Evolutionary conservation across 306 rosid species (phyloP).

Genomic region (Cicer bijugum): DNA sequence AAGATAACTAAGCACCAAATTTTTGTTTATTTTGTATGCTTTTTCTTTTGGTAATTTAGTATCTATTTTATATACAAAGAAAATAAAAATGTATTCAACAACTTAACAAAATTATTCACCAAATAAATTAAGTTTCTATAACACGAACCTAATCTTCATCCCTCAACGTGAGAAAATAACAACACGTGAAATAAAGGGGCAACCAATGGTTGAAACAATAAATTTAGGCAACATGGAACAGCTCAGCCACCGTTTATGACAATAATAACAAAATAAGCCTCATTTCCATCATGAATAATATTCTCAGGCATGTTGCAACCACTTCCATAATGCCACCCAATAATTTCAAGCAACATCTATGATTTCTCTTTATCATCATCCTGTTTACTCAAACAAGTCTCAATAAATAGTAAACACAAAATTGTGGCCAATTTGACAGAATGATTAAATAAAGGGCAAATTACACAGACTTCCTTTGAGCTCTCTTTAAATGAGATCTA

Average conservation of each 20-base stretch:
- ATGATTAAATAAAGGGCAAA: conserved; percentile 1
- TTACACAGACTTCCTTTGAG: not conserved
- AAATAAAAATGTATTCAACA: not conserved
- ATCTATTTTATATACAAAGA: conserved; percentile 29
- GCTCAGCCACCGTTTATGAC: conserved; percentile 38
- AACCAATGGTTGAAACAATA: conserved; percentile 24
- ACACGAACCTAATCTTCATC: conserved; percentile 31
- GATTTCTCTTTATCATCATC: conserved; percentile 58
- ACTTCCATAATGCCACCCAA: conserved; percentile 40
- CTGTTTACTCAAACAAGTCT: conserved; percentile 49
- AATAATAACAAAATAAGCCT: conserved; percentile 29
- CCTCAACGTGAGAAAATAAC: conserved; percentile 22
- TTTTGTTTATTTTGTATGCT: not conserved
- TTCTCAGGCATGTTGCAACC: conserved; percentile 42
- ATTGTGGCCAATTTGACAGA: conserved; percentile 3
- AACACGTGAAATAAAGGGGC: conserved; percentile 19
- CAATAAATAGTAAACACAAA: not conserved
- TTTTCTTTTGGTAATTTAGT: not conserved
- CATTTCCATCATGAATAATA: conserved; percentile 44
- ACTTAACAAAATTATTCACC: conserved; percentile 32
- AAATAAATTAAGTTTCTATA: conserved; percentile 18
- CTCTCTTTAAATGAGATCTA: not conserved
- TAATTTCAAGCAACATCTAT: conserved; percentile 41
- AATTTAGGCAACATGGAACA: conserved; percentile 39
- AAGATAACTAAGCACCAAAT: conserved; percentile 8